Evolutionary conservation across 352 stramenopile species (phyloP).

Genomic region (Halophytophthora batemanensis): DNA sequence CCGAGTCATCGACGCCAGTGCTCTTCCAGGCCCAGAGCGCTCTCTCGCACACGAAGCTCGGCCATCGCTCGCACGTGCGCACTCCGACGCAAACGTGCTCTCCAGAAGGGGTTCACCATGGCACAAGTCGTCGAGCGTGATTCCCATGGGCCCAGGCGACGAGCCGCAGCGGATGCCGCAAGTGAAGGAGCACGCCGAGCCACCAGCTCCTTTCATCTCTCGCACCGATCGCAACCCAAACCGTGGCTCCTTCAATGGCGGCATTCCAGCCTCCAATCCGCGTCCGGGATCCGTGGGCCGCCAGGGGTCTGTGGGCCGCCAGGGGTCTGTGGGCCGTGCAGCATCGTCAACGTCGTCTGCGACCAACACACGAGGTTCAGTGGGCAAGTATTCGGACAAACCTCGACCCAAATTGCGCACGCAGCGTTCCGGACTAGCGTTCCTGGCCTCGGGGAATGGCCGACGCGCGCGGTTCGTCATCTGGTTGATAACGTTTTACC

Average conservation of each 20-base stretch:
- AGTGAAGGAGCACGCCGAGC: too few species aligned
- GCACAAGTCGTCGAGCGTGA: too few species aligned
- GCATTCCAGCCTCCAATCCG: too few species aligned
- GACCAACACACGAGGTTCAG: constrained; percentile 16
- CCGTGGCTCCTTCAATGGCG: too few species aligned
- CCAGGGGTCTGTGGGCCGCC: too few species aligned
- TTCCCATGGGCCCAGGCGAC: too few species aligned
- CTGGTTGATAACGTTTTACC: constrained; percentile 34
- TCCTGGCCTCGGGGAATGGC: constrained; percentile 22
- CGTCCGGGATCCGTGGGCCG: too few species aligned
- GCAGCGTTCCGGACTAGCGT: constrained; percentile 33
- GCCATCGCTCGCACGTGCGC: background rate
- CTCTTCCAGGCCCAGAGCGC: constrained; percentile 4
- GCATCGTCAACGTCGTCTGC: constrained; percentile 19
- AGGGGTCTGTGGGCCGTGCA: constrained; percentile 3
- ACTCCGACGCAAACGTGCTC: background rate
- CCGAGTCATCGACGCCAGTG: constrained; percentile 5
- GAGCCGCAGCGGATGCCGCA: too few species aligned
- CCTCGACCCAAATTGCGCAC: constrained; percentile 3
- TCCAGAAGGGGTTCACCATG: constrained; percentile 5
- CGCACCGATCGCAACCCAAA: too few species aligned
- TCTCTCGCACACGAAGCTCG: constrained; percentile 5
- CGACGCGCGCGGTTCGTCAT: constrained; percentile 31
- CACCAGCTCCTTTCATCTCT: too few species aligned
- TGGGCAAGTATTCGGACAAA: constrained; percentile 12